Evolutionary conservation across 257 asterid species (phyloP), one percentile per base, ranked within the genome.

Genomic region (Echium plantagineum): DNA sequence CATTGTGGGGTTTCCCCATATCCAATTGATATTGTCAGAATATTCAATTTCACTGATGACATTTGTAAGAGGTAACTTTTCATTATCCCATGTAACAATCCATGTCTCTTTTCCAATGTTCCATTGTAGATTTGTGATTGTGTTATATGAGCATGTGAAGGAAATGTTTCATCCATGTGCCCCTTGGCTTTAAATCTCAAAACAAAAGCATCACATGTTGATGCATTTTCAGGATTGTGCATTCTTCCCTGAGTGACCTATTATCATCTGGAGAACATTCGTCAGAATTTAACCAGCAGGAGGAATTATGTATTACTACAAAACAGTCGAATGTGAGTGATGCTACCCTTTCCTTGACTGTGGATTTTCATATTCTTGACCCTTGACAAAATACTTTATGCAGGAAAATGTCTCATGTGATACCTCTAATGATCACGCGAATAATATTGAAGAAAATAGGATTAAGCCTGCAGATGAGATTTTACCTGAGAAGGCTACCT

Each of bases 41-140:
- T 89, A 81, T 93, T 93, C 91, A 93, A 93, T 77, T 81, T 93
- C 69, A 73, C 82, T 66, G 80, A 82, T 47, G 86, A 86, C 58
- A 81, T 93, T 20, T 77, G 86, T 79, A 78, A 78, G 75, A 86
- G 96, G 97, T 90, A 71, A 42, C 15, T 42, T 35, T 42, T 42
- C 68, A 48, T 64, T 52, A 66, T 69, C 5, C 22, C 68, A 8
- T 61, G 60, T 7, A 52, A 52, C 18, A 13, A 22, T 26, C 10
- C 16, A 17, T 53, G 28, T 64, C 28, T 21, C 18, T 12, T 5
- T 35, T 55, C 22, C 19, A 58, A 32, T 32, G 16, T 56, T 24
- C 26, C 26, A 24, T 26, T 21, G 24, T 51, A 57, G 57, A 8
- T 16, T 46, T 19, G 6, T 21, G 7, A 7, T 58, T 22, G 35